phyloP scores from a whole-genome alignment of 805 yeast species.

The Spathaspora girioi region DNA sequence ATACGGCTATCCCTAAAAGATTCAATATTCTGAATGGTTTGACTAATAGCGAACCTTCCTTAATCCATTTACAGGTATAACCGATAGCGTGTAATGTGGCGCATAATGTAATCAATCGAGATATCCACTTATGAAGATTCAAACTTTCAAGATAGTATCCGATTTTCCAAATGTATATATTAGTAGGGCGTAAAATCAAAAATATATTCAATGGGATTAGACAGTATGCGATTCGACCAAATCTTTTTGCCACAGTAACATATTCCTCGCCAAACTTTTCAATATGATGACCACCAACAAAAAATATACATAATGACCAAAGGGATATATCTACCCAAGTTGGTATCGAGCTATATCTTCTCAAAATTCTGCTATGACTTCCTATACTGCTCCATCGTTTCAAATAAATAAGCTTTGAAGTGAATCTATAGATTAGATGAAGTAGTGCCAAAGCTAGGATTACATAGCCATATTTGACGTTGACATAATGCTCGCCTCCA shows the following conservation, averaged over 20 bases:
- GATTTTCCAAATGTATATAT: conserved; percentile 12
- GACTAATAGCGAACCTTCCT: conserved; percentile 24
- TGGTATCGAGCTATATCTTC: conserved; percentile 22
- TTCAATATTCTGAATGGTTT: conserved; percentile 40
- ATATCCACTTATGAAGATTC: conserved; percentile 67
- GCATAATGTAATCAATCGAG: conserved; percentile 49
- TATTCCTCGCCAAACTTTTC: conserved; percentile 26
- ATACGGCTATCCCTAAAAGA: conserved; percentile 49
- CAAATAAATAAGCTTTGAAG: conserved; percentile 5
- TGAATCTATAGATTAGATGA: conserved; percentile 25
- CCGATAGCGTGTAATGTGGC: conserved; percentile 51
- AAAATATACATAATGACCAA: conserved; percentile 30
- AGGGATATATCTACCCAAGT: conserved; percentile 27
- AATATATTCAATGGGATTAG: conserved; percentile 56
- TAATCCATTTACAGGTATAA: conserved; percentile 47
- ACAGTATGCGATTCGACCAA: conserved; percentile 60
- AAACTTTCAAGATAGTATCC: conserved; percentile 53
- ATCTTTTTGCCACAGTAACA: conserved; percentile 44
- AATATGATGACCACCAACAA: conserved; percentile 31
- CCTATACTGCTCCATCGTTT: conserved; percentile 3
- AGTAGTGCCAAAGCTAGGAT: conserved; percentile 40
- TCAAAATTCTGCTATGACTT: conserved; percentile 13
- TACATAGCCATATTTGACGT: conserved; percentile 58
- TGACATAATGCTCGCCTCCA: conserved; percentile 48
- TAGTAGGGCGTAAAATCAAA: conserved; percentile 53